Evolutionary conservation across 2,329 filamentous ascomycete species (phyloP).

Genomic region (Salinomyces thailandicus): DNA sequence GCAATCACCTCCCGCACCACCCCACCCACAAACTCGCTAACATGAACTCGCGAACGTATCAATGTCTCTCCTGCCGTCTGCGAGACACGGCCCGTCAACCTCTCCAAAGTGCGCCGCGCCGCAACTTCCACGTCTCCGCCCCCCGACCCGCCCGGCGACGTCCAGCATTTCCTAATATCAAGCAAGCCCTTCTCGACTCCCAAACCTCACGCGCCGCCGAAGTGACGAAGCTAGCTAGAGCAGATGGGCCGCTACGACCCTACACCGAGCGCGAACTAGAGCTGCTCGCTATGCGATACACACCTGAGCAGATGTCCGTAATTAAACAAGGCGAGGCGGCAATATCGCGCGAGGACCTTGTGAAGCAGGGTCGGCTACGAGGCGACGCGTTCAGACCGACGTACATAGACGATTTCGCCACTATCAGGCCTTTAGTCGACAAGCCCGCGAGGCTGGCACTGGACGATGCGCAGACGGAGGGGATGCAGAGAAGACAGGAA

Average conservation of each 20-base stretch:
- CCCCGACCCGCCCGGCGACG: constrained; percentile 29
- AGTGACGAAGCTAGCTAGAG: constrained; percentile 4
- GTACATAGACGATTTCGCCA: constrained; percentile 75
- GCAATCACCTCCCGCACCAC: constrained; percentile 1
- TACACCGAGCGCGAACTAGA: constrained; percentile 59
- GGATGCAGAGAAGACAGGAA: too few relatives aligned
- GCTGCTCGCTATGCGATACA: constrained; percentile 57
- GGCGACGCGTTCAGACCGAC: constrained; percentile 60
- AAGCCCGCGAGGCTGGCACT: constrained; percentile 31
- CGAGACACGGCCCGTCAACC: constrained; percentile 10
- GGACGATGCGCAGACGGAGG: constrained; percentile 2
- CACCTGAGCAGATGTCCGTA: constrained; percentile 67
- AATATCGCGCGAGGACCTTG: constrained; percentile 63
- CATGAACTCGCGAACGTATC: constrained; percentile 20
- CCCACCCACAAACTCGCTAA: constrained; percentile 10
- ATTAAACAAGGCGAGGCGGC: constrained; percentile 71
- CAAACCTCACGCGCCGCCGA: constrained; percentile 4
- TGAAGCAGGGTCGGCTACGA: constrained; percentile 60
- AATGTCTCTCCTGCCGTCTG: constrained; percentile 25
- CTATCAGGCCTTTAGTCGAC: constrained; percentile 68
- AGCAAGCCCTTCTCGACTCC: constrained; percentile 16
- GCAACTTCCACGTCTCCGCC: constrained; percentile 33
- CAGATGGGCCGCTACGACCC: constrained; percentile 23
- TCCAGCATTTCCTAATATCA: constrained; percentile 35
- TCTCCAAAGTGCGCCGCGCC: constrained; percentile 14